Base-by-base conservation (phyloP, 805 yeast species). In the Nakazawaea pomicola region DNA sequence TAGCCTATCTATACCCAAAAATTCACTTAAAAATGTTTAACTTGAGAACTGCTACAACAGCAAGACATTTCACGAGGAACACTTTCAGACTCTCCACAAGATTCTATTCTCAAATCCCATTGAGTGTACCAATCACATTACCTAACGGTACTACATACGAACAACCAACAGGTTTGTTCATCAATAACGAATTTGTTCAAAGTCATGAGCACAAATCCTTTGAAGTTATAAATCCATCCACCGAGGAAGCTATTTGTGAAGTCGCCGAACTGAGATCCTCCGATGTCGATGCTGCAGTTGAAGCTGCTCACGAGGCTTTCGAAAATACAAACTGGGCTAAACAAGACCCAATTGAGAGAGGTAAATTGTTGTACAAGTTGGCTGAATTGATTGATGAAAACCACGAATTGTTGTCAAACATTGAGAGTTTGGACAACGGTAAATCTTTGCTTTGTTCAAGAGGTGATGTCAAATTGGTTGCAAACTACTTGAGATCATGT, bases 151-250 rank as follows among this genome's bases (percentile, higher is more conserved):
- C 64, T 43, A 58, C 65, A 24, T 76, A 76, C 52, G 67, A 66
- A 39, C 79, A 74, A 58, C 80, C 95, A 49, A 76, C 86, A 14
- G 95, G 95, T 49, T 67, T 83, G 53, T 85, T 83, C 70, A 86
- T 85, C 61, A 80, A 83, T 68, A 83, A 83, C 61, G 80, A 84
- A 61, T 83, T 82, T 58, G 85, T 80, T 27, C 61, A 70, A 35
- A 74, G 89, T 14, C 65, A 70, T 46, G 73, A 70, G 46, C 75
- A 74, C 51, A 72, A 77, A 59, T 78, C 82, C 14, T 73, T 83
- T 49, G 80, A 57, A 44, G 80, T 79, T 15, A 58, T 78, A 43
- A 70, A 80, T 57, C 93, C 95, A 20, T 68, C 87, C 15, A 83
- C 90, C 31, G 93, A 84, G 61, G 81, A 83, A 57, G 72, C 67